Evolutionary conservation across 225 moss, liverwort and hornwort species (phyloP).

Genomic region (Polytrichum formosum): DNA sequence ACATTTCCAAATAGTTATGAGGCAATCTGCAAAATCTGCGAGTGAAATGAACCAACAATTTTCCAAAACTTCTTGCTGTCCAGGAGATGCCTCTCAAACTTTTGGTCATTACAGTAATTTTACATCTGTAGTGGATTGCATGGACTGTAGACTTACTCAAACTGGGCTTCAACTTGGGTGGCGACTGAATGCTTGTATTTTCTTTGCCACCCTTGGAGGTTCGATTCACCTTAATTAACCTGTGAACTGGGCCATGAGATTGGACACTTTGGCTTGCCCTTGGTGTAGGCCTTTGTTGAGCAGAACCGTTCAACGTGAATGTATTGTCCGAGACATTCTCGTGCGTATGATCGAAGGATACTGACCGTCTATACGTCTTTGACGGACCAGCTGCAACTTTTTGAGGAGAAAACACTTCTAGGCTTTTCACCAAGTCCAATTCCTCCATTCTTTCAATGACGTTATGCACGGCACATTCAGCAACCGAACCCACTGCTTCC

Average conservation of each 20-base stretch:
- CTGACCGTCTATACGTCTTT: slow-evolving; percentile 41
- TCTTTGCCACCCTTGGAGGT: slow-evolving; percentile 50
- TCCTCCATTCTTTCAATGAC: slow-evolving; percentile 12
- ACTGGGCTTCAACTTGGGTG: slow-evolving; percentile 22
- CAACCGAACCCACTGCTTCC: slow-evolving; percentile 14
- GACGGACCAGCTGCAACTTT: slow-evolving; percentile 10
- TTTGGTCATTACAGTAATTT: too few relatives aligned
- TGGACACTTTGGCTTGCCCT: slow-evolving; percentile 28
- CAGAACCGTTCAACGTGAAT: slow-evolving; percentile 15
- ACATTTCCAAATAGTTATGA: too few relatives aligned
- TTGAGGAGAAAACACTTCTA: slow-evolving; percentile 17
- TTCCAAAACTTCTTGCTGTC: too few relatives aligned
- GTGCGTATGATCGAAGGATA: slow-evolving; percentile 44
- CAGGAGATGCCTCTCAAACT: too few relatives aligned
- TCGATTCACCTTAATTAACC: slow-evolving; percentile 19
- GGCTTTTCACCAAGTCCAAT: slow-evolving; percentile 12
- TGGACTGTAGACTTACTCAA: slow-evolving; percentile 16
- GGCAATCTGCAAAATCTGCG: too few relatives aligned
- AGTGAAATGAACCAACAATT: too few relatives aligned
- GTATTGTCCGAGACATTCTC: slow-evolving; percentile 24
- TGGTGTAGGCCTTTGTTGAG: slow-evolving; percentile 21
- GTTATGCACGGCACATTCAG: slow-evolving; percentile 23
- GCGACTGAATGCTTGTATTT: slow-evolving; percentile 28
- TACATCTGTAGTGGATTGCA: too few relatives aligned
- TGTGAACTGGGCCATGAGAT: slow-evolving; percentile 14